phyloP scores from a whole-genome alignment of 768 basidiomycete species.

The Leccinum aurantiacum region DNA sequence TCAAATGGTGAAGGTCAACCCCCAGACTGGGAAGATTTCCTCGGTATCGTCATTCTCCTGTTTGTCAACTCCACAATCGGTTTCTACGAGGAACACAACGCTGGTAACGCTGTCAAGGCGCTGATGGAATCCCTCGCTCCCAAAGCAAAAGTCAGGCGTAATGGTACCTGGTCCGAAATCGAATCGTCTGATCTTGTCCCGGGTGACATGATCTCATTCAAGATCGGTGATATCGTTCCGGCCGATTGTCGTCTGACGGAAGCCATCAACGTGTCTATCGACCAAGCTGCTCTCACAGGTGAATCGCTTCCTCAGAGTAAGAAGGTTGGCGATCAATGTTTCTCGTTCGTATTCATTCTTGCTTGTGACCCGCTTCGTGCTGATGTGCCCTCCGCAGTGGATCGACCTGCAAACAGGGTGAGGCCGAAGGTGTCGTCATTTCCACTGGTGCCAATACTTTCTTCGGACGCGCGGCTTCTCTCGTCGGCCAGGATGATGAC shows the following conservation, averaged over 20 bases:
- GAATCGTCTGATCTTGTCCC: conserved; percentile 90
- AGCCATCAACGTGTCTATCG: conserved; percentile 96
- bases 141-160: conserved; percentile 92
- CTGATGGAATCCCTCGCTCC: conserved; percentile 99
- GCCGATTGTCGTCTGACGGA: conserved; percentile 97
- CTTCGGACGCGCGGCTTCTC: conserved; percentile 97
- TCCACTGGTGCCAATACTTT: conserved; percentile 98
- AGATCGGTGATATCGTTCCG: conserved; percentile 98
- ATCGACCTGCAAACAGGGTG: conserved; percentile 98
- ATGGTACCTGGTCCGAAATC: conserved; percentile 83
- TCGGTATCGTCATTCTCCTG: conserved; percentile 90
- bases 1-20: conserved; percentile 87
- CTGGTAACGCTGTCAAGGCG: conserved; percentile 98
- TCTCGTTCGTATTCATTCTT: conserved; percentile 70
- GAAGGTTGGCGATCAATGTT: conserved; percentile 94
- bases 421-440: conserved; percentile 98
- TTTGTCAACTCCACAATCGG: conserved; percentile 96
- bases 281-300: conserved; percentile 97
- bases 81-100: conserved; percentile 97
- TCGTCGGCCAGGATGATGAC: conserved; percentile 97
- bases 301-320: conserved; percentile 93
- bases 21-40: conserved; percentile 97
- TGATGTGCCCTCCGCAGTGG: conserved; percentile 49
- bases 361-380: neutral
- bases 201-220: conserved; percentile 96